A percentile compares a stretch with the other conserved stretches of the same genome.
Evolutionary conservation across 257 asterid species (phyloP).

Genomic region (Nicotiana tomentosiformis): DNA sequence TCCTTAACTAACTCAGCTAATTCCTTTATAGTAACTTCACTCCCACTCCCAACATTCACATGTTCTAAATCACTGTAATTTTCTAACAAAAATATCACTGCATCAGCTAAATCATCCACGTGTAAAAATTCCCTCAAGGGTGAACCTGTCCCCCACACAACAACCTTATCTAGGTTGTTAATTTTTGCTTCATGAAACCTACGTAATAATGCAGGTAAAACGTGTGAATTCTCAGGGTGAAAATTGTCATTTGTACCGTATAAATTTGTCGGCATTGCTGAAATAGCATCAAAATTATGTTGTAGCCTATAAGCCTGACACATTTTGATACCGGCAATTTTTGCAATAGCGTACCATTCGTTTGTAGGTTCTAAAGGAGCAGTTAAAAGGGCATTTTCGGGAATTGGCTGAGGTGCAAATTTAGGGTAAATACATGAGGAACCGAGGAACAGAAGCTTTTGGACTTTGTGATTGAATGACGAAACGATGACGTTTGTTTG

Average conservation of each 20-base stretch:
- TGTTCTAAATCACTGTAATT: slow-evolving; percentile 72
- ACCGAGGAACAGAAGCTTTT: slow-evolving; percentile 72
- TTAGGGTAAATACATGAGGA: slow-evolving; percentile 97
- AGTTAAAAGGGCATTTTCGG: slow-evolving; percentile 72
- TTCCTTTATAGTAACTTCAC: slow-evolving; percentile 79
- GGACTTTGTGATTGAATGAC: slow-evolving; percentile 42
- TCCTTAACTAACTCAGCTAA: slow-evolving; percentile 82
- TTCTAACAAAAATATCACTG: slow-evolving; percentile 65
- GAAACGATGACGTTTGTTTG: slow-evolving; percentile 86
- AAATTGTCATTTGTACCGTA: slow-evolving; percentile 81
- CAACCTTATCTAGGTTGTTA: slow-evolving; percentile 43
- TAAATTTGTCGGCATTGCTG: slow-evolving; percentile 85
- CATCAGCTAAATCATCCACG: slow-evolving; percentile 88
- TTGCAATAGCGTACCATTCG: slow-evolving; percentile 90
- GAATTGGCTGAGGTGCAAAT: slow-evolving; percentile 93
- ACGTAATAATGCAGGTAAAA: slow-evolving; percentile 71
- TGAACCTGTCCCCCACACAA: slow-evolving; percentile 92
- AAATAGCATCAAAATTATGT: slow-evolving; percentile 65
- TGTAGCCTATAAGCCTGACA: slow-evolving; percentile 83
- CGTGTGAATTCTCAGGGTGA: slow-evolving; percentile 95
- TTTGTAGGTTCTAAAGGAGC: slow-evolving; percentile 84
- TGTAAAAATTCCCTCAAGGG: slow-evolving; percentile 89
- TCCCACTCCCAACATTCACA: slow-evolving; percentile 92
- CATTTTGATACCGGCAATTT: slow-evolving; percentile 84
- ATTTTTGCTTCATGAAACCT: slow-evolving; percentile 79